A percentile compares a stretch with the other conserved stretches of the same genome.
phyloP scores from a whole-genome alignment of 768 basidiomycete species.

The Udeniomyces megalosporus region DNA sequence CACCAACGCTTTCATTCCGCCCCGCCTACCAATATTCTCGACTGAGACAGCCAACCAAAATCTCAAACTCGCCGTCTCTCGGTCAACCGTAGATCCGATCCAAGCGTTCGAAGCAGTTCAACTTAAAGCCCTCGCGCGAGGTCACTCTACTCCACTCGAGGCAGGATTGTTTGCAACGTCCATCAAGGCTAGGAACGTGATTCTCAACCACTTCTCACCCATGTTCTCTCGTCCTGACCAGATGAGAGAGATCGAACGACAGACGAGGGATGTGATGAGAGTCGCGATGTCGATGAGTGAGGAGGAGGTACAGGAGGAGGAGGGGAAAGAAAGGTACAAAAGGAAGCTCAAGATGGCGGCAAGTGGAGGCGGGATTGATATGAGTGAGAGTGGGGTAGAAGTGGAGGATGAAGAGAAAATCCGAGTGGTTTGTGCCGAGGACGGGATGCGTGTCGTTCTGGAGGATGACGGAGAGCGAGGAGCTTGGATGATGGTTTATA shows the following conservation, averaged over 20 bases:
- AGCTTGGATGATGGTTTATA: too few relatives aligned
- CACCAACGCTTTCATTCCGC: slow-evolving; percentile 56
- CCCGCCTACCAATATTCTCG: too few relatives aligned
- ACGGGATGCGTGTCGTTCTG: too few relatives aligned
- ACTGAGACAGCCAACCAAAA: too few relatives aligned
- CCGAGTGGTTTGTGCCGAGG: too few relatives aligned
- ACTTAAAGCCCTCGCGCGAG: slow-evolving; percentile 43
- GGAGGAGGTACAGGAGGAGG: neutral
- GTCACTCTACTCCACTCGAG: slow-evolving; percentile 64
- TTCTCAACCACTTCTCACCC: slow-evolving; percentile 38
- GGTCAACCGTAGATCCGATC: slow-evolving; percentile 27
- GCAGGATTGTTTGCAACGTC: slow-evolving; percentile 57
- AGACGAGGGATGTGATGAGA: slow-evolving; percentile 7
- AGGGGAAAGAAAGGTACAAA: too few relatives aligned
- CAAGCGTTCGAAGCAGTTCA: slow-evolving; percentile 41
- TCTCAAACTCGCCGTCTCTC: neutral
- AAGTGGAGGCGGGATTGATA: too few relatives aligned
- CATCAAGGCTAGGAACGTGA: slow-evolving; percentile 44
- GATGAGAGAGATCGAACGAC: neutral
- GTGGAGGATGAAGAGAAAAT: too few relatives aligned
- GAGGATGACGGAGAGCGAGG: too few relatives aligned
- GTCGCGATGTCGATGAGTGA: neutral
- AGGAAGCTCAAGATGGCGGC: too few relatives aligned
- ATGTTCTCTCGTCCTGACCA: neutral
- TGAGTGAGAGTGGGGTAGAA: too few relatives aligned